Evolutionary conservation across 805 yeast species (phyloP), one percentile per base, ranked within the genome.

Genomic region (Monosporozyma unispora): DNA sequence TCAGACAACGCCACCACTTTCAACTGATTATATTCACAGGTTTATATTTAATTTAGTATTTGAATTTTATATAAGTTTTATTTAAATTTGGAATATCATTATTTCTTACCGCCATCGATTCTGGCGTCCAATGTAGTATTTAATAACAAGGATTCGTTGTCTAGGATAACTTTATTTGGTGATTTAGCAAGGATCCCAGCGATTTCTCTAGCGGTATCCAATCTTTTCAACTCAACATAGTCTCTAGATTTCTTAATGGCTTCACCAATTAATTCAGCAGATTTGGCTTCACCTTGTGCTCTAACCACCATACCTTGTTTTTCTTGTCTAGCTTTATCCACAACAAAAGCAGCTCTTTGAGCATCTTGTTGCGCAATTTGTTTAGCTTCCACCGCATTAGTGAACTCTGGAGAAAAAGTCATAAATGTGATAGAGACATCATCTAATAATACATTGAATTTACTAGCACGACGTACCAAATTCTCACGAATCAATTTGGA

Each of bases 361-460:
- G 99, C 98, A 67, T 93, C 99, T 75, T 93, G 99, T 70, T 93
- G 99, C 27, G 99, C 98, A 70, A 93, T 93, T 74, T 93, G 99
- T 71, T 93, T 93, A 51, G 96, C 96, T 73, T 93, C 99, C 49
- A 93, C 99, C 4, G 98, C 98, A 43, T 85, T 82, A 40, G 98
- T 90, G 68, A 93, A 93, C 70, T 93, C 99, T 27, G 99, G 99
- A 2, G 96, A 86, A 69, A 93, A 93, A 1, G 97, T 87, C 98
- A 93, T 93, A 60, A 74, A 88, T 2, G 99, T 93, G 62, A 93
- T 79, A 6, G 99, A 93, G 44, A 93, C 99, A 70, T 93, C 99
- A 68, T 93, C 99, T 60, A 93, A 76, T 54, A 79, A 65, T 55
- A 93, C 81, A 70, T 87, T 87, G 76, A 93, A 93, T 64, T 82